Evolutionary conservation across 2,329 filamentous ascomycete genomes (phyloP).

Genomic region (Zopfia rhizophila): DNA sequence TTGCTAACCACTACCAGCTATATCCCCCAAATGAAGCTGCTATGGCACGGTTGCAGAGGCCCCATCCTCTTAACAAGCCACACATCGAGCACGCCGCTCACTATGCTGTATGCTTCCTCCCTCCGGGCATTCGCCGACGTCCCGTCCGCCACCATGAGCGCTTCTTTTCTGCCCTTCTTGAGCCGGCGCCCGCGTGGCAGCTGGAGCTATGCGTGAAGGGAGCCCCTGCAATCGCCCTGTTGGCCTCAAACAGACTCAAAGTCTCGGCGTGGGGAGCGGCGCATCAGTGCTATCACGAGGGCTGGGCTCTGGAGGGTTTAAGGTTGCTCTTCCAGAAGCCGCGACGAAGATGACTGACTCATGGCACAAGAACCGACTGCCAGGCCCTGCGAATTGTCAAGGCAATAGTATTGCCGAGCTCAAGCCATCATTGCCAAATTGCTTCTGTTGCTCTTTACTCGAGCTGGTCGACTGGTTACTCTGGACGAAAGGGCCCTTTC

Average conservation of each 20-base stretch:
- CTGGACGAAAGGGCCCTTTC: conserved; percentile 3
- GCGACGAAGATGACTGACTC: conserved; percentile 43
- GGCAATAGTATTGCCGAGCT: neutral
- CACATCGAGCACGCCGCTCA: conserved; percentile 1
- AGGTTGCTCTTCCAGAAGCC: conserved; percentile 47
- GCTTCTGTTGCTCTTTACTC: neutral
- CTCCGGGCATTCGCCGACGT: conserved; percentile 14
- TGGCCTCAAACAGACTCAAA: conserved; percentile 23
- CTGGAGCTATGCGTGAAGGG: conserved; percentile 17
- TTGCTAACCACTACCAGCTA: no score
- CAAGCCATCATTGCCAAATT: neutral
- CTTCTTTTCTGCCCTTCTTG: conserved; percentile 1
- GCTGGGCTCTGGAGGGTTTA: conserved; percentile 33
- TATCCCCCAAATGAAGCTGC: conserved; percentile 8
- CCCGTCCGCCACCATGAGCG: conserved; percentile 8
- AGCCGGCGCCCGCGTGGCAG: conserved; percentile 26
- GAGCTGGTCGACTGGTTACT: conserved; percentile 11
- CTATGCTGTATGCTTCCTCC: neutral
- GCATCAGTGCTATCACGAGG: conserved; percentile 34
- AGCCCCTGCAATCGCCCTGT: conserved; percentile 16
- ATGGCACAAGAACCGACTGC: conserved; percentile 25
- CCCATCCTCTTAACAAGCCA: neutral
- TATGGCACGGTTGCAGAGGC: no score
- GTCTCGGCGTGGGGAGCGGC: conserved; percentile 44
- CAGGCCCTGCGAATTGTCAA: conserved; percentile 16